These are phyloP conservation scores for Venturia aucupariae DNA, from an alignment of 2,329 filamentous ascomycete genomes.

Conservation along the genomic window DNA sequence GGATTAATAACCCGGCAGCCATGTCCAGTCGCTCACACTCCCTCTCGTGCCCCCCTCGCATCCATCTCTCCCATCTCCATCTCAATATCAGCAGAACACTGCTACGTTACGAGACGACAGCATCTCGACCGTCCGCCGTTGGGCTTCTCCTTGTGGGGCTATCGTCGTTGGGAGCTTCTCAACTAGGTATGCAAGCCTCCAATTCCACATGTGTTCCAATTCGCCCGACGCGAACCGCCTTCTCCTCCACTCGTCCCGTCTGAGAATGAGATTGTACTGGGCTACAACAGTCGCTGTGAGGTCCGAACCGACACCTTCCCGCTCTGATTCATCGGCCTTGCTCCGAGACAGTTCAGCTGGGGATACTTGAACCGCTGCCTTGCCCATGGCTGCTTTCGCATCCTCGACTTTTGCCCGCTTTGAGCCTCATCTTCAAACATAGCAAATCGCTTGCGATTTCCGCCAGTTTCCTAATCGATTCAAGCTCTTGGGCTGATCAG, in stretches of 20 bases:
- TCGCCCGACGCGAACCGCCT: slow-evolving; percentile 1
- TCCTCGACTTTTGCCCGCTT: not conserved
- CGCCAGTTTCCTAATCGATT: not conserved
- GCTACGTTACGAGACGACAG: not conserved
- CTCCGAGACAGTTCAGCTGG: not conserved
- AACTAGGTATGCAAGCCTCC: not conserved
- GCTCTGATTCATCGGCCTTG: not conserved
- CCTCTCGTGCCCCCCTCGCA: not conserved
- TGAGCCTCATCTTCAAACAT: not conserved
- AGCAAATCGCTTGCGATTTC: not conserved
- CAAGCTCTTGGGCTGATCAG: not conserved
- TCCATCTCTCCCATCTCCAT: not conserved
- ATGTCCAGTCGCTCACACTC: not conserved
- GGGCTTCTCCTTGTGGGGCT: not conserved
- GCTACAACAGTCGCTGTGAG: not conserved
- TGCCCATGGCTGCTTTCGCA: not conserved
- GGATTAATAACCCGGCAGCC: not conserved
- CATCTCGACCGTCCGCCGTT: not conserved
- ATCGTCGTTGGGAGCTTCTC: not conserved
- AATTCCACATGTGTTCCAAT: not conserved
- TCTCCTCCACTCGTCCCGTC: not conserved
- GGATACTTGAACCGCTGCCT: not conserved
- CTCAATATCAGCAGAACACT: not conserved
- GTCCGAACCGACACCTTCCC: not conserved
- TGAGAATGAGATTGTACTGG: not conserved